Evolutionary conservation across 352 stramenopile genomes (phyloP).

Genomic region (Pythium pectinolyticum): DNA sequence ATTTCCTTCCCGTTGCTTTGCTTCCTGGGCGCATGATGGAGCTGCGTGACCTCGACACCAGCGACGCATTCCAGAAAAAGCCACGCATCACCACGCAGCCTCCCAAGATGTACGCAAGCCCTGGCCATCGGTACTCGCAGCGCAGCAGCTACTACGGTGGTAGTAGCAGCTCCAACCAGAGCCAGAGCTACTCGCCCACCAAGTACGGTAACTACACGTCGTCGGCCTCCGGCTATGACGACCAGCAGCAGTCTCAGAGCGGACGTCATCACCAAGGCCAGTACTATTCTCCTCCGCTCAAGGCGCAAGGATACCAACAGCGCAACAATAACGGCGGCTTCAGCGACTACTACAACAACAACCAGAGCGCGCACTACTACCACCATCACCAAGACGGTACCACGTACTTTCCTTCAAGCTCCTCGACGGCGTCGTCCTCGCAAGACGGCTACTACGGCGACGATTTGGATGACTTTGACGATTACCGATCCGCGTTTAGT

Average conservation of each 20-base stretch:
- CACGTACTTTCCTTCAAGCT: constrained; percentile 60
- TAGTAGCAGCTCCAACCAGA: constrained; percentile 25
- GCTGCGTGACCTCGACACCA: background rate
- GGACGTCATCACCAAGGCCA: constrained; percentile 2
- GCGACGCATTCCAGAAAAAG: constrained; percentile 31
- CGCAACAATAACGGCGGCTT: constrained; percentile 19
- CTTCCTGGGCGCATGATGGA: background rate
- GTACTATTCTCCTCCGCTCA: constrained; percentile 30
- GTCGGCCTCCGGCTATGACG: constrained; percentile 9
- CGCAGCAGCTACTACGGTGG: constrained; percentile 14
- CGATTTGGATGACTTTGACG: constrained; percentile 71
- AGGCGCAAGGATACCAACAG: constrained; percentile 24
- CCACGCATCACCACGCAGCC: constrained; percentile 1
- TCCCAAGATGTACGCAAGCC: constrained; percentile 23
- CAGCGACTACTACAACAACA: constrained; percentile 47
- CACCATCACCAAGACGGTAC: constrained; percentile 34
- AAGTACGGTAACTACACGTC: constrained; percentile 22
- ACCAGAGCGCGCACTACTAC: constrained; percentile 48
- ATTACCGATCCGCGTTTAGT: constrained; percentile 36
- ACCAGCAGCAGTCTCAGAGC: constrained; percentile 7
- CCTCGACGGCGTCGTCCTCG: constrained; percentile 74
- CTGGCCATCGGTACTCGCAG: constrained; percentile 19
- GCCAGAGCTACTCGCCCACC: constrained; percentile 28
- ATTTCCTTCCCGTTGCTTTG: background rate
- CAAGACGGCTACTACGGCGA: constrained; percentile 79